phyloP scores from a whole-genome alignment of 768 basidiomycete genomes.

The Gloeostereum incarnatum region DNA sequence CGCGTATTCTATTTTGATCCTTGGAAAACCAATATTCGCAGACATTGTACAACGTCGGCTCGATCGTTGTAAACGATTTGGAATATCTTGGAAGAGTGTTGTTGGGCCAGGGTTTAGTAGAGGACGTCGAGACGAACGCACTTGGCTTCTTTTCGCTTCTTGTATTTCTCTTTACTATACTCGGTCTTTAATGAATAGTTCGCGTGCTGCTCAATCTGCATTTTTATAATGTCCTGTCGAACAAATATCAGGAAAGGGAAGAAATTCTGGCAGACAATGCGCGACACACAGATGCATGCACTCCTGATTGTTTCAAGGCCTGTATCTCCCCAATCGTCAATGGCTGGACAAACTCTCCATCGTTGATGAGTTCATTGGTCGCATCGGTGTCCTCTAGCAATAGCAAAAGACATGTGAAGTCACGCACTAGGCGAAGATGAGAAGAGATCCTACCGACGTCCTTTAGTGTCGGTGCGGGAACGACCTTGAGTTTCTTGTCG shows the following conservation, averaged over 20 bases:
- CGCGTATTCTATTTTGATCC: constrained; percentile 71
- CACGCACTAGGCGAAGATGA: constrained; percentile 3
- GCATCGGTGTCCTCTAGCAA: constrained; percentile 87
- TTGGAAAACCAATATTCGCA: constrained; percentile 85
- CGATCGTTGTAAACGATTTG: constrained; percentile 79
- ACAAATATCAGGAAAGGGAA: too few relatives aligned
- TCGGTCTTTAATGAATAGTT: constrained; percentile 93
- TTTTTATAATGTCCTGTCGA: constrained; percentile 87
- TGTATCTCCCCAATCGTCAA: constrained; percentile 80
- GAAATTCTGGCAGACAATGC: too few relatives aligned
- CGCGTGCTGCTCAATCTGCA: constrained; percentile 88
- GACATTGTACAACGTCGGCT: constrained; percentile 82
- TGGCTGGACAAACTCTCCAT: constrained; percentile 76
- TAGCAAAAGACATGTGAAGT: constrained; percentile 4
- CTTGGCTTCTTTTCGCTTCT: constrained; percentile 96
- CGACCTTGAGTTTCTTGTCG: constrained; percentile 54
- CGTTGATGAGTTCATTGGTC: constrained; percentile 93
- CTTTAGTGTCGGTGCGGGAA: constrained; percentile 56
- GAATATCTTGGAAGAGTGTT: constrained; percentile 53
- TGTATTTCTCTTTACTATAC: constrained; percentile 98
- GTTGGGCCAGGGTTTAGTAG: background rate
- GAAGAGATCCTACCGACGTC: constrained; percentile 61
- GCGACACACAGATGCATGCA: constrained; percentile 63
- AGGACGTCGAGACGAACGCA: constrained; percentile 24
- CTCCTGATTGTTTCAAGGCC: constrained; percentile 70